Evolutionary conservation across 2,329 filamentous ascomycete genomes (phyloP).

Genomic region (Aspergillus ibericus): DNA sequence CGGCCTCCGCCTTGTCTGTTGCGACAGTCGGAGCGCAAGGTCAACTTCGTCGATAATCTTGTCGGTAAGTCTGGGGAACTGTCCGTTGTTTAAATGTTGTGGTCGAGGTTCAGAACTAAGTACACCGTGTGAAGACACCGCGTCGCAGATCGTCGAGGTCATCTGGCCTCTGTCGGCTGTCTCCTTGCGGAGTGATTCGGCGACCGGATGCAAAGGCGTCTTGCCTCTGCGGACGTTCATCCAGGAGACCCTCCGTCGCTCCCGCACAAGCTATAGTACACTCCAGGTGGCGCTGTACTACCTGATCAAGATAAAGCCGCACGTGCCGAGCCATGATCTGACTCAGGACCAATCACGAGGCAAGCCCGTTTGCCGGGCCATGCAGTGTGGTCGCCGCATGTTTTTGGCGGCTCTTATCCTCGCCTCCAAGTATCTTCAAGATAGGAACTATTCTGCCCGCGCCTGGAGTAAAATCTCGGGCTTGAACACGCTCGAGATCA

Average conservation of each 20-base stretch:
- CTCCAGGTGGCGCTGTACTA: slow-evolving; percentile 97
- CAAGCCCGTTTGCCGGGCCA: slow-evolving; percentile 68
- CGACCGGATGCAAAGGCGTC: slow-evolving; percentile 68
- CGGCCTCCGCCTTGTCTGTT: slow-evolving; percentile 72
- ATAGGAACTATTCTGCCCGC: slow-evolving; percentile 94
- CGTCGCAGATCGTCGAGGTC: slow-evolving; percentile 92
- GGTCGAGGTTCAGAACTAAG: slow-evolving; percentile 32
- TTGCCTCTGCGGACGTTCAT: slow-evolving; percentile 93
- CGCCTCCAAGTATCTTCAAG: slow-evolving; percentile 96
- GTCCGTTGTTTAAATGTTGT: slow-evolving; percentile 25
- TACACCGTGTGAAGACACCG: slow-evolving; percentile 68
- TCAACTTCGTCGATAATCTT: slow-evolving; percentile 93
- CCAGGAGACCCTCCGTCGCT: slow-evolving; percentile 92
- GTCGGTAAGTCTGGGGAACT: slow-evolving; percentile 74
- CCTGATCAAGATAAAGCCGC: slow-evolving; percentile 86
- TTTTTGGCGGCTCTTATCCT: slow-evolving; percentile 92
- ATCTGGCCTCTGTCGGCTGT: slow-evolving; percentile 93
- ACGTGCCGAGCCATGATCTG: slow-evolving; percentile 80
- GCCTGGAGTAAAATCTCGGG: slow-evolving; percentile 99
- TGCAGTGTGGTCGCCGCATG: slow-evolving; percentile 97
- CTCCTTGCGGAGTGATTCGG: slow-evolving; percentile 68
- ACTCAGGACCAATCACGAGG: slow-evolving; percentile 81
- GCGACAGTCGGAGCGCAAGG: slow-evolving; percentile 87
- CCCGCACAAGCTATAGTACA: slow-evolving; percentile 95
- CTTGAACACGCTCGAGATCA: slow-evolving; percentile 89